Evolutionary conservation across 768 basidiomycete genomes (phyloP).

Genomic region (Tulasnella sp.): DNA sequence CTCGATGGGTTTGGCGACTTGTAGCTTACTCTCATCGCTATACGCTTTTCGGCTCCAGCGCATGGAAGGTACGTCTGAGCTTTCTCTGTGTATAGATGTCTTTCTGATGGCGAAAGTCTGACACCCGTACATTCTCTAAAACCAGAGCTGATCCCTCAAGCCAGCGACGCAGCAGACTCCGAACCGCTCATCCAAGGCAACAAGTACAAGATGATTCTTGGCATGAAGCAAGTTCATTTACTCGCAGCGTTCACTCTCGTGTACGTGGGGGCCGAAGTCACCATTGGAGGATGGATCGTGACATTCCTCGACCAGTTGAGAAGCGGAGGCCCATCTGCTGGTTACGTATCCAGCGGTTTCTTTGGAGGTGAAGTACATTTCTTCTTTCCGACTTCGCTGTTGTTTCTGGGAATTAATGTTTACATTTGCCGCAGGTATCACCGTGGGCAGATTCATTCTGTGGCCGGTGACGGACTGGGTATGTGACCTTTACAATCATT

Average conservation of each 20-base stretch:
- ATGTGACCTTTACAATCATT: background rate
- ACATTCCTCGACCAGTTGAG: constrained; percentile 16
- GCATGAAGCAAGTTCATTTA: constrained; percentile 43
- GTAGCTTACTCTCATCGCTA: constrained; percentile 42
- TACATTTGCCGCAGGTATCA: background rate
- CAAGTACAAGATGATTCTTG: constrained; percentile 36
- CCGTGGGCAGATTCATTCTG: constrained; percentile 16
- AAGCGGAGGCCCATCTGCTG: constrained; percentile 16
- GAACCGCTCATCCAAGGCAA: background rate
- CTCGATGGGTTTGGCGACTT: constrained; percentile 51
- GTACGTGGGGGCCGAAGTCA: constrained; percentile 60
- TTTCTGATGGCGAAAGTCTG: background rate
- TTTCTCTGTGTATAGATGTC: background rate
- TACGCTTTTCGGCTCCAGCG: constrained; percentile 41
- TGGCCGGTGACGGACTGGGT: constrained; percentile 1
- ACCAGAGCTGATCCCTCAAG: background rate
- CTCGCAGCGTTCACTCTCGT: constrained; percentile 53
- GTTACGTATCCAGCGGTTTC: constrained; percentile 20
- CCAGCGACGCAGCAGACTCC: background rate
- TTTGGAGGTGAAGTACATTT: constrained; percentile 30
- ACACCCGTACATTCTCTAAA: background rate
- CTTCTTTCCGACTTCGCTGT: background rate
- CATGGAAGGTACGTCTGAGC: background rate
- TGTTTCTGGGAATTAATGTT: background rate
- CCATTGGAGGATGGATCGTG: constrained; percentile 22